Conservation (phyloP, 2,329 filamentous ascomycete genomes). For the Cladorrhinum sp. region DNA sequence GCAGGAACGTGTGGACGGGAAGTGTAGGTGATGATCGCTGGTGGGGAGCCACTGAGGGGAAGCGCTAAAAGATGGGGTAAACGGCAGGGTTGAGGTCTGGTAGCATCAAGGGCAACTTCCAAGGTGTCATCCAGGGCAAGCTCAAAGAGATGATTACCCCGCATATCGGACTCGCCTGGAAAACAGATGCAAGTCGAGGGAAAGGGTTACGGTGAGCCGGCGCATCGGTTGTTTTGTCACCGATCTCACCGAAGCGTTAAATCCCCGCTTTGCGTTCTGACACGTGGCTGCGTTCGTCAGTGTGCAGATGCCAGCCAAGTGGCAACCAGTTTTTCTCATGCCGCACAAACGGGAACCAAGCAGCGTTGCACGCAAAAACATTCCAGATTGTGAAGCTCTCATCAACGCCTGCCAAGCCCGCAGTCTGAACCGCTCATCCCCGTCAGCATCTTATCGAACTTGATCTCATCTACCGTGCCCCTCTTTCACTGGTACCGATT, state of each 20-base stretch:
- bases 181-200: too few relatives aligned
- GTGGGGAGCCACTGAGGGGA: not conserved
- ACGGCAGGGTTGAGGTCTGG: not conserved
- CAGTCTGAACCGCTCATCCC: not conserved
- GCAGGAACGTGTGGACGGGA: not conserved
- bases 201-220: not conserved
- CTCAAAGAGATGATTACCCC: not conserved
- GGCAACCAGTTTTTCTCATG: not conserved
- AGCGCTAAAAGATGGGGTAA: not conserved
- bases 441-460: slow-evolving; percentile 1
- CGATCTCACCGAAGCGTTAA: not conserved
- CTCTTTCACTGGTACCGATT: too few relatives aligned
- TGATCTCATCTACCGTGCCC: not conserved
- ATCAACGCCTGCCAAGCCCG: not conserved
- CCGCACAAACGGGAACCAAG: too few relatives aligned
- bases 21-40: too few relatives aligned
- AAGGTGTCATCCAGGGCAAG: too few relatives aligned
- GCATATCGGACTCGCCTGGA: not conserved
- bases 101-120: too few relatives aligned
- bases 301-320: not conserved
- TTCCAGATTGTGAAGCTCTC: not conserved
- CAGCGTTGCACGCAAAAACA: not conserved
- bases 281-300: not conserved
- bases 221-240: not conserved
- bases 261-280: not conserved